phyloP scores from a whole-genome alignment of 495 filamentous ascomycete genomes.

The Penicillium daleae region DNA sequence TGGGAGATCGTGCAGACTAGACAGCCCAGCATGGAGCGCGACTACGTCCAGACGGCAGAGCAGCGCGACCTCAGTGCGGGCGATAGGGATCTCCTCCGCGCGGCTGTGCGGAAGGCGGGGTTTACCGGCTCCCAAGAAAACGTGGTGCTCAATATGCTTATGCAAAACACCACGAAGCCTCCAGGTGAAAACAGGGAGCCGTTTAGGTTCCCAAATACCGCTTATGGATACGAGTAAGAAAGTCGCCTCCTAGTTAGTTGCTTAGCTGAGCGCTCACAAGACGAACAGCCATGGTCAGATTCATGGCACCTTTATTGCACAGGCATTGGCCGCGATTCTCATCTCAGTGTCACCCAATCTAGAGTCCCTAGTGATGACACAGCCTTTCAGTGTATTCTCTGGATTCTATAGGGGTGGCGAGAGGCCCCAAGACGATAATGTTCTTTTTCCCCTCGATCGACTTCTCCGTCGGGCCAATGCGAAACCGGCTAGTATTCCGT shows the following conservation, averaged over 20 bases:
- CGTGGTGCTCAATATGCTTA: conserved; percentile 28
- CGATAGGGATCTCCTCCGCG: conserved; percentile 20
- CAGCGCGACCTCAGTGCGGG: conserved; percentile 20
- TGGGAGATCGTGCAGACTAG: not conserved
- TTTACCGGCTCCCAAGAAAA: conserved; percentile 21
- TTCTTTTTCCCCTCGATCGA: conserved; percentile 20
- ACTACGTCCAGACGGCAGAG: not conserved
- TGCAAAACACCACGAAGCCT: conserved; percentile 16
- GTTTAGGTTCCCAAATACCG: too few species aligned
- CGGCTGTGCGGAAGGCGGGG: conserved; percentile 19
- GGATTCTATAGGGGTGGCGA: not conserved
- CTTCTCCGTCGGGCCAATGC: conserved; percentile 23
- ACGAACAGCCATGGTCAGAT: not conserved
- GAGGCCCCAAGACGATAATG: not conserved
- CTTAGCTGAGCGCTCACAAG: not conserved
- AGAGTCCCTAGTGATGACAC: conserved; percentile 22
- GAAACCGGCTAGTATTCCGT: conserved; percentile 10
- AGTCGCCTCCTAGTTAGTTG: not conserved
- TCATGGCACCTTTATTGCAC: conserved; percentile 3
- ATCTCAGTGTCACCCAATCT: conserved; percentile 33
- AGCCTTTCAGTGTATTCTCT: conserved; percentile 6
- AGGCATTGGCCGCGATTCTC: conserved; percentile 31
- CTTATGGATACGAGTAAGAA: not conserved
- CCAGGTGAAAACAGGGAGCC: not conserved
- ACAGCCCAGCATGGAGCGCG: not conserved